phyloP scores from a whole-genome alignment of 2,329 filamentous ascomycete genomes.

The Aspergillus aculeatinus region DNA sequence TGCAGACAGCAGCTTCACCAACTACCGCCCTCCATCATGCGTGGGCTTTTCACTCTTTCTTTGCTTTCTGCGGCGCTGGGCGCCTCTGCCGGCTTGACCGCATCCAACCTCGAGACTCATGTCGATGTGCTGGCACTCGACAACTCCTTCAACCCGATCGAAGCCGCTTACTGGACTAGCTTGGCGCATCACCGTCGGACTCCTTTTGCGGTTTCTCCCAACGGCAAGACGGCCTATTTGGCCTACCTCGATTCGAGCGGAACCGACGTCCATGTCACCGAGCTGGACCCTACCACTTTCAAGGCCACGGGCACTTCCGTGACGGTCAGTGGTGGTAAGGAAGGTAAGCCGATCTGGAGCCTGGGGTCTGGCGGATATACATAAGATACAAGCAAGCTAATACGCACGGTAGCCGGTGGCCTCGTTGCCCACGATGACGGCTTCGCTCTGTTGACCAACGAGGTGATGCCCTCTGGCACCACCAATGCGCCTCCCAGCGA shows the following conservation, averaged over 20 bases:
- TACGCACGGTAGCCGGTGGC: constrained; percentile 49
- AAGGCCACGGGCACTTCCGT: constrained; percentile 53
- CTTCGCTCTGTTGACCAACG: constrained; percentile 63
- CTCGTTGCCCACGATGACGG: constrained; percentile 63
- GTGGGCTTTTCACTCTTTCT: constrained; percentile 23
- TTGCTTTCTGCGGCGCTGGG: constrained; percentile 28
- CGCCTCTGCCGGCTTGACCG: constrained; percentile 21
- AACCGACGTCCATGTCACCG: constrained; percentile 58
- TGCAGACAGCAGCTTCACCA: constrained; percentile 1
- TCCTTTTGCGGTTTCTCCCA: constrained; percentile 61
- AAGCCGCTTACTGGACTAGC: constrained; percentile 61
- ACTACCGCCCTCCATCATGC: constrained; percentile 19
- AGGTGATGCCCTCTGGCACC: constrained; percentile 50
- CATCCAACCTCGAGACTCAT: constrained; percentile 38
- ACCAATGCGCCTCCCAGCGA: constrained; percentile 51
- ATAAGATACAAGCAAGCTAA: background rate
- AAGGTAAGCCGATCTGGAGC: constrained; percentile 32
- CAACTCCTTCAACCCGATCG: constrained; percentile 56
- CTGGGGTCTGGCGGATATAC: no score
- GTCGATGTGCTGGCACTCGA: constrained; percentile 50
- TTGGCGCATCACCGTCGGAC: constrained; percentile 62
- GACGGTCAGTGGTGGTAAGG: constrained; percentile 55
- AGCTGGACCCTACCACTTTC: constrained; percentile 57
- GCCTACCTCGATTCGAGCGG: constrained; percentile 60
- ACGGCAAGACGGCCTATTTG: constrained; percentile 59